phyloP scores from a whole-genome alignment of 179 eudicot species.

The Patellifolia procumbens region DNA sequence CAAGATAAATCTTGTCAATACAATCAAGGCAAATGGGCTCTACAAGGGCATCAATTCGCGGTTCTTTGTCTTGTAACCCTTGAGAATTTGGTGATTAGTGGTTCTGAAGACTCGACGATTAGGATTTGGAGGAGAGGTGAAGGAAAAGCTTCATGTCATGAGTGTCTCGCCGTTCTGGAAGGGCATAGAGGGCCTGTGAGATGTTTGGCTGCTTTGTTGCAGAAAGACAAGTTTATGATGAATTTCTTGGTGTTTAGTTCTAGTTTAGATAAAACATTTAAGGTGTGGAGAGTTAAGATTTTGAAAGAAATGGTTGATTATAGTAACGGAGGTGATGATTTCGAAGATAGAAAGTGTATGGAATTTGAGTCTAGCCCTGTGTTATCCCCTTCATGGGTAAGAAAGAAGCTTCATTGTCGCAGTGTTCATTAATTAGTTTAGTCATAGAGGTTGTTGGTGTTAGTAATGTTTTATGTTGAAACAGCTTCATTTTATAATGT shows the following conservation, averaged over 20 bases:
- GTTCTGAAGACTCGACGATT: conserved; percentile 67
- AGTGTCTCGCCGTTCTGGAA: conserved; percentile 54
- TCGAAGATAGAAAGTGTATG: neutral
- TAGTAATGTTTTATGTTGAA: neutral
- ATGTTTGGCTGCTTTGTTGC: conserved; percentile 46
- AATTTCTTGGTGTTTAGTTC: conserved; percentile 56
- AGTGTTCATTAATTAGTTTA: neutral
- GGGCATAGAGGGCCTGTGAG: conserved; percentile 68
- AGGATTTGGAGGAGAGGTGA: conserved; percentile 57
- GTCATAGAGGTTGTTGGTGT: neutral
- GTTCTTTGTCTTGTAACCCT: conserved; percentile 50
- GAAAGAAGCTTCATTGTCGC: conserved; percentile 4
- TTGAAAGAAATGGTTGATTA: conserved; percentile 9
- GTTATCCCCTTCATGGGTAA: conserved; percentile 23
- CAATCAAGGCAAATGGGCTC: conserved; percentile 45
- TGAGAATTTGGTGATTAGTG: conserved; percentile 53
- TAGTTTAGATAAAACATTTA: conserved; percentile 51
- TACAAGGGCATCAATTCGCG: conserved; percentile 60
- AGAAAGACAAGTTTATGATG: conserved; percentile 26
- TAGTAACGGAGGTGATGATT: neutral
- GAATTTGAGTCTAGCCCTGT: conserved; percentile 10
- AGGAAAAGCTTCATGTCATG: conserved; percentile 40
- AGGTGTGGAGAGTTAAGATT: conserved; percentile 34
- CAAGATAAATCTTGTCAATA: conserved; percentile 49
- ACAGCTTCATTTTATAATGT: neutral